Conservation (phyloP, 2,329 filamentous ascomycete species). For the Verticillium longisporum region DNA sequence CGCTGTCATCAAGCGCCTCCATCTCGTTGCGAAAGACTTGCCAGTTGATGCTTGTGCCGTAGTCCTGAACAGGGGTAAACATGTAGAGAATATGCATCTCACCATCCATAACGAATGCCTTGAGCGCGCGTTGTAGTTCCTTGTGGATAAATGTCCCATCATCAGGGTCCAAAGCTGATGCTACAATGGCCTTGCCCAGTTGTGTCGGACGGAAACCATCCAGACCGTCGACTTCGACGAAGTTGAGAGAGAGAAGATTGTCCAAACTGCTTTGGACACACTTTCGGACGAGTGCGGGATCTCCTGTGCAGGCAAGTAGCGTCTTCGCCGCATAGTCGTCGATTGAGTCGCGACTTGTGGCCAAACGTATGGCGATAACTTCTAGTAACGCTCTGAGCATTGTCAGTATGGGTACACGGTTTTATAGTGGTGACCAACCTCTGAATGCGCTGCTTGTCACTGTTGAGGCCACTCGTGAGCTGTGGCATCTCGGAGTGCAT, state of each 20-base stretch:
- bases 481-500: conserved; percentile 67
- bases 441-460: conserved; percentile 62
- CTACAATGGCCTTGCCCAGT: conserved; percentile 64
- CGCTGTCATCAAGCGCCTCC: conserved; percentile 64
- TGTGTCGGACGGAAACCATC: conserved; percentile 54
- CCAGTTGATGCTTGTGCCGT: conserved; percentile 58
- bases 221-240: conserved; percentile 44
- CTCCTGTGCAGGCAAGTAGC: conserved; percentile 53
- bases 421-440: conserved; percentile 33
- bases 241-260: conserved; percentile 47
- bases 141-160: conserved; percentile 68
- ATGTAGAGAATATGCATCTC: conserved; percentile 76
- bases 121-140: conserved; percentile 60
- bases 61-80: conserved; percentile 65
- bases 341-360: conserved; percentile 57
- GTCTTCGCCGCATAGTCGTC: conserved; percentile 64
- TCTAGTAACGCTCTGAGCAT: conserved; percentile 59
- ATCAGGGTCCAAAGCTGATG: conserved; percentile 65
- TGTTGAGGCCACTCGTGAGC: conserved; percentile 61
- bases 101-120: conserved; percentile 72
- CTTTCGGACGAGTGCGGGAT: conserved; percentile 37
- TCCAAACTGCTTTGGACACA: conserved; percentile 53
- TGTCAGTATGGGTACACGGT: background rate
- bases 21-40: conserved; percentile 65
- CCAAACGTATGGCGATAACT: conserved; percentile 60